These are phyloP conservation scores for Plasmodium fragile DNA, from an alignment of 169 alveolate genomes.

Conservation along the genomic window DNA sequence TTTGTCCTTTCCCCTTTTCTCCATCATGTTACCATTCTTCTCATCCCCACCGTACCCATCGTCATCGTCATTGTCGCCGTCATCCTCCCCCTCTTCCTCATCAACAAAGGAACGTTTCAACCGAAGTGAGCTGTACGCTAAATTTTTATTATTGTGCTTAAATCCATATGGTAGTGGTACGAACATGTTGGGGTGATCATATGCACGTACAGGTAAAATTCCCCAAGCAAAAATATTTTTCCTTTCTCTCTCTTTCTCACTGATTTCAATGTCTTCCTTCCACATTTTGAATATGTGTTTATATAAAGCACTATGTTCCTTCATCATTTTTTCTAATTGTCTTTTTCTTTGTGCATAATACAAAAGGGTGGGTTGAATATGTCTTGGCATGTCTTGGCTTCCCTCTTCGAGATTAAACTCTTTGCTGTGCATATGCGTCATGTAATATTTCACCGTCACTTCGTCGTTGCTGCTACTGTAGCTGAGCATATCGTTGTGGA, in stretches of 20 bases:
- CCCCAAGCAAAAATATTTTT: slow-evolving; percentile 91
- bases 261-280: slow-evolving; percentile 80
- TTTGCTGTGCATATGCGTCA: slow-evolving; percentile 8
- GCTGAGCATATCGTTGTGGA: slow-evolving; percentile 44
- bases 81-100: background rate
- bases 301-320: slow-evolving; percentile 33
- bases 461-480: slow-evolving; percentile 28
- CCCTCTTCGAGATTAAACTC: slow-evolving; percentile 37
- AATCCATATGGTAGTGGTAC: slow-evolving; percentile 93
- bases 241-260: slow-evolving; percentile 58
- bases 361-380: slow-evolving; percentile 17
- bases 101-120: background rate
- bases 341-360: slow-evolving; percentile 22
- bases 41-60: background rate
- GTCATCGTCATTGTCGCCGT: background rate
- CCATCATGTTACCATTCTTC: slow-evolving; percentile 49
- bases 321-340: slow-evolving; percentile 39
- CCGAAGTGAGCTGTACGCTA: slow-evolving; percentile 79
- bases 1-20: slow-evolving; percentile 78
- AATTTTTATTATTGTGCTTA: slow-evolving; percentile 84
- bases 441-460: slow-evolving; percentile 37
- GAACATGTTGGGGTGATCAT: slow-evolving; percentile 88
- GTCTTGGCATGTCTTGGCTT: slow-evolving; percentile 25
- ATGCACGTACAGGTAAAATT: slow-evolving; percentile 91
- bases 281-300: slow-evolving; percentile 59